These are phyloP conservation scores for Suillus bovinus DNA, from an alignment of 768 basidiomycete genomes.

Conservation along the genomic window DNA sequence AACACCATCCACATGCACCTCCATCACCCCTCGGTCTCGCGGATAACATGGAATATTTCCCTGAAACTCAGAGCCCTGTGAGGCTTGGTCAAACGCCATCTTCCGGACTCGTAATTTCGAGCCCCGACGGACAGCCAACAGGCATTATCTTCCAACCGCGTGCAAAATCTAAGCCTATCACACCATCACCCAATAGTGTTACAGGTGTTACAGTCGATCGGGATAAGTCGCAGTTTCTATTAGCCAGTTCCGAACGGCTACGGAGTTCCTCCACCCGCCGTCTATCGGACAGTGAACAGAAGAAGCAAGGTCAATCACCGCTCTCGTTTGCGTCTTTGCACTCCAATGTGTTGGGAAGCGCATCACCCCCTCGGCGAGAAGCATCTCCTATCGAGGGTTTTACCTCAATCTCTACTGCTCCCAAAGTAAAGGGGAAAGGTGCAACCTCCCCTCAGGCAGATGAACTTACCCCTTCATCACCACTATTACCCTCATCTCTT, in stretches of 20 bases:
- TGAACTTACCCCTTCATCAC: conserved; percentile 17
- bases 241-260: conserved; percentile 28
- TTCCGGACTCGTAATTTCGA: conserved; percentile 88
- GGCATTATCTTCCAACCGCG: conserved; percentile 95
- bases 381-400: conserved; percentile 22
- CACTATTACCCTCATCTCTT: conserved; percentile 19
- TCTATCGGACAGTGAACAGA: conserved; percentile 29
- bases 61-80: conserved; percentile 55
- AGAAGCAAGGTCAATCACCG: conserved; percentile 22
- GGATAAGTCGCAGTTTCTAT: conserved; percentile 41
- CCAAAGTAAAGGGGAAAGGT: conserved; percentile 30
- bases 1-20: conserved; percentile 44
- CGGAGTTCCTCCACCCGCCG: conserved; percentile 29
- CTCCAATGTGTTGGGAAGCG: conserved; percentile 11
- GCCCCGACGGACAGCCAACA: conserved; percentile 90
- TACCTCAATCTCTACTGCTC: conserved; percentile 8
- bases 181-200: conserved; percentile 35
- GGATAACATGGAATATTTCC: conserved; percentile 68
- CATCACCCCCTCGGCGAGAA: conserved; percentile 26
- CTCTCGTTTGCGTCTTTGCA: conserved; percentile 34
- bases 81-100: conserved; percentile 76
- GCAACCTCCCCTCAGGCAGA: conserved; percentile 31
- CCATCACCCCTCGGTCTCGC: conserved; percentile 73
- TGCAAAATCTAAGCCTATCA: conserved; percentile 37
- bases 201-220: conserved; percentile 37